Percentiles rank a stretch among this genome's conserved stretches.
These are phyloP conservation scores for Piper longum DNA, from an alignment of 164 flowering plant genomes.

Conservation along the genomic window DNA sequence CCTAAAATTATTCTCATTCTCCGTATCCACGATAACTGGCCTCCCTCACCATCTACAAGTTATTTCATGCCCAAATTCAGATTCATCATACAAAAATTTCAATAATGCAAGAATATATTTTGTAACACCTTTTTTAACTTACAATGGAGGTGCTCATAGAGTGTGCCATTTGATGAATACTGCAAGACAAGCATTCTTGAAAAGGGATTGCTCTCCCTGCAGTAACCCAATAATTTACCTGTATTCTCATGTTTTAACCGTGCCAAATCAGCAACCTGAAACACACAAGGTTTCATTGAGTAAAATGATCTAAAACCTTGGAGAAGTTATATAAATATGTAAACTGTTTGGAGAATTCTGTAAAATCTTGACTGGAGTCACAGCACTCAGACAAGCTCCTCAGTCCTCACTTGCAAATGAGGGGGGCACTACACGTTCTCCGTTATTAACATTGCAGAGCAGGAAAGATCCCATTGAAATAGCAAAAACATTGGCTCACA, in stretches of 20 bases:
- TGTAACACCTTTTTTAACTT: conserved; percentile 13
- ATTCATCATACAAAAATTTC: neutral
- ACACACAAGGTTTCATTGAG: neutral
- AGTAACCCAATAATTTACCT: conserved; percentile 75
- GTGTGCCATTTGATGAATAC: conserved; percentile 91
- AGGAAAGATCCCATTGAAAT: too few relatives aligned
- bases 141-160: conserved; percentile 92
- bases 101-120: neutral
- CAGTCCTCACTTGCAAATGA: neutral
- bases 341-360: too few relatives aligned
- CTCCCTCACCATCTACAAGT: conserved; percentile 66
- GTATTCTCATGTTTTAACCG: conserved; percentile 67
- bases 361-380: neutral
- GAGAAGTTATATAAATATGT: neutral
- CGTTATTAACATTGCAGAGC: too few relatives aligned
- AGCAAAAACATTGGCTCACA: too few relatives aligned
- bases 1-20: conserved; percentile 83
- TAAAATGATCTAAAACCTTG: neutral
- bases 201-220: conserved; percentile 67
- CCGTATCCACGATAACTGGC: conserved; percentile 75
- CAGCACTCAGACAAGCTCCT: neutral
- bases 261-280: conserved; percentile 89
- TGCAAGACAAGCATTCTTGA: conserved; percentile 92
- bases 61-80: neutral
- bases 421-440: neutral